These are phyloP conservation scores for Trebouxiophyceae sp. DNA, from an alignment of 163 green algal species.

Conservation along the genomic window DNA sequence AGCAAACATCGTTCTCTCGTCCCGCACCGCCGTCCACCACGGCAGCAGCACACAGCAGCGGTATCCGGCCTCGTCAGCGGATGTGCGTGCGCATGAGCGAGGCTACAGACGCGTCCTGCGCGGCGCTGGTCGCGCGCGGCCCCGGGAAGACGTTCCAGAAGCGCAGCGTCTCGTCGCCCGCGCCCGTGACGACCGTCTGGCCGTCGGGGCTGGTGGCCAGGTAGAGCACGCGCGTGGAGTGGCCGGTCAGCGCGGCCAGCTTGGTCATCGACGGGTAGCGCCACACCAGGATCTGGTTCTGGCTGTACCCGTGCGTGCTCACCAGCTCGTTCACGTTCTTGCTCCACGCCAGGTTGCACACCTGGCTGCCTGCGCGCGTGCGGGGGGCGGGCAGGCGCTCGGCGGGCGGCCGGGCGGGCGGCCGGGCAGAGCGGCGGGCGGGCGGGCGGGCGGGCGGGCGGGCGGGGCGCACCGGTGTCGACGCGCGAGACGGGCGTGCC, in stretches of 20 bases:
- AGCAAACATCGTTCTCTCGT: too few relatives aligned
- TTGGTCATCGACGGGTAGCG: constrained; percentile 86
- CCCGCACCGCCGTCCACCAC: too few relatives aligned
- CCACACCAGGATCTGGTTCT: constrained; percentile 98
- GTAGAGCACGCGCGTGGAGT: constrained; percentile 90
- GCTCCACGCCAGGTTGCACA: constrained; percentile 94
- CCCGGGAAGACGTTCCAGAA: constrained; percentile 93
- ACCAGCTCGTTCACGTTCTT: constrained; percentile 95
- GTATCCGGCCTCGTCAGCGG: constrained; percentile 28
- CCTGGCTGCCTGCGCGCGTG: constrained; percentile 50
- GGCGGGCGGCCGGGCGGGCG: constrained; percentile 76
- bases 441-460: too few relatives aligned
- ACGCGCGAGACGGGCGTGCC: constrained; percentile 73
- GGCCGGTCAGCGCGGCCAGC: constrained; percentile 87
- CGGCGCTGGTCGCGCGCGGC: constrained; percentile 27
- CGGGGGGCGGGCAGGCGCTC: too few relatives aligned
- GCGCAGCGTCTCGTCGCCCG: constrained; percentile 92
- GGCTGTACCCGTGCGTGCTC: constrained; percentile 87
- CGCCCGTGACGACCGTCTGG: constrained; percentile 62
- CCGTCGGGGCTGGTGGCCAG: constrained; percentile 90
- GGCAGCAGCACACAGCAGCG: too few relatives aligned
- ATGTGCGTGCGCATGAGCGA: constrained; percentile 49
- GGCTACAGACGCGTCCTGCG: constrained; percentile 25
- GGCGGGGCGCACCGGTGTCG: constrained; percentile 66
- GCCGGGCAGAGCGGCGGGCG: constrained; percentile 59